Conservation (phyloP, 148 eudicot species). For the Diospyros lotus region DNA sequence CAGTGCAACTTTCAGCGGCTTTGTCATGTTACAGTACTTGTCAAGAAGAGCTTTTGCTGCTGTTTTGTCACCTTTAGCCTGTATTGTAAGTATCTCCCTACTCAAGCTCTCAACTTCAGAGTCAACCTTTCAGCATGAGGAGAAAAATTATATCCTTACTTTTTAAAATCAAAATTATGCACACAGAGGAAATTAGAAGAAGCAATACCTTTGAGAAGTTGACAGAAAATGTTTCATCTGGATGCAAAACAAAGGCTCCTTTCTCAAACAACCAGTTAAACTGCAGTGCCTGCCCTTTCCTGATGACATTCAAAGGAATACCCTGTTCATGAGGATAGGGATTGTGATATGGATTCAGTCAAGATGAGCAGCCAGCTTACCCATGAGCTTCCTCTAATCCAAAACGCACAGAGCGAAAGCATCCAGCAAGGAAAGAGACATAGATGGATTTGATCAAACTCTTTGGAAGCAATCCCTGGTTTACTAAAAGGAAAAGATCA, state of each 20-base stretch:
- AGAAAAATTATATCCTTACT: neutral
- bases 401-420: conserved; percentile 98
- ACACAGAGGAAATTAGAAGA: conserved; percentile 4
- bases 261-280: conserved; percentile 91
- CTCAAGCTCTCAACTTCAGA: conserved; percentile 80
- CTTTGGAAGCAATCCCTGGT: conserved; percentile 63
- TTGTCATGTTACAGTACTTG: conserved; percentile 55
- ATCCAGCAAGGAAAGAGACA: conserved; percentile 94
- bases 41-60: conserved; percentile 59
- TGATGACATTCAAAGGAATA: conserved; percentile 25
- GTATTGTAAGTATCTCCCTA: conserved; percentile 83
- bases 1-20: conserved; percentile 60
- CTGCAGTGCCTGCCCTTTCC: conserved; percentile 97
- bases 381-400: conserved; percentile 99
- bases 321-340: conserved; percentile 1
- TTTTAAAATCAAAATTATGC: neutral
- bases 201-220: conserved; percentile 68
- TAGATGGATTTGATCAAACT: conserved; percentile 75
- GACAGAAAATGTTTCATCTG: conserved; percentile 78
- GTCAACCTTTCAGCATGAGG: conserved; percentile 39
- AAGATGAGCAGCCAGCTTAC: conserved; percentile 37
- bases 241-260: conserved; percentile 73
- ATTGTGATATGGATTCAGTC: neutral
- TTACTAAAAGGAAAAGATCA: conserved; percentile 6
- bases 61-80: conserved; percentile 79